Percentiles rank a stretch among this genome's conserved stretches.
Conservation (phyloP, 495 filamentous ascomycete genomes). For the Trichoderma parareesei region DNA sequence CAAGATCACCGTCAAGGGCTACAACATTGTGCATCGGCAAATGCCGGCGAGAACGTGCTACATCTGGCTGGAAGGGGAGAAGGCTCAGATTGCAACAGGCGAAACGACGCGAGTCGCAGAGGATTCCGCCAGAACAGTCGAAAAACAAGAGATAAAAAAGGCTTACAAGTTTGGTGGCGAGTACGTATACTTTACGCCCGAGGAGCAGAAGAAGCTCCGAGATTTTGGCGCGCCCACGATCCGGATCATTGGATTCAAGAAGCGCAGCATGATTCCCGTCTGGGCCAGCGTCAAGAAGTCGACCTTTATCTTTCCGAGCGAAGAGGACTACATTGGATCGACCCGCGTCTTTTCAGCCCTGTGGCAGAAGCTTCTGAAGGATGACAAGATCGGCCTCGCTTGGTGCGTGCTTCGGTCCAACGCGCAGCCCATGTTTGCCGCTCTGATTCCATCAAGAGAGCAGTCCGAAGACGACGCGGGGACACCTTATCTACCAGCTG, state of each 20-base stretch:
- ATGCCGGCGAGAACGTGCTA: constrained; percentile 70
- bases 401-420: constrained; percentile 87
- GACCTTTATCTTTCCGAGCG: constrained; percentile 89
- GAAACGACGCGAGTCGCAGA: constrained; percentile 65
- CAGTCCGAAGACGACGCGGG: constrained; percentile 51
- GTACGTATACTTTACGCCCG: constrained; percentile 72
- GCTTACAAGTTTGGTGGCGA: constrained; percentile 95
- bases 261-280: constrained; percentile 60
- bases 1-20: constrained; percentile 86
- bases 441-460: constrained; percentile 68
- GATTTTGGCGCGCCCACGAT: constrained; percentile 60
- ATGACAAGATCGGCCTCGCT: constrained; percentile 70
- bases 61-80: constrained; percentile 77
- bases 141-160: constrained; percentile 76
- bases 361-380: constrained; percentile 73
- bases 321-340: constrained; percentile 81
- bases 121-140: constrained; percentile 63
- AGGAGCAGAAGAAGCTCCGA: constrained; percentile 69
- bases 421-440: constrained; percentile 66
- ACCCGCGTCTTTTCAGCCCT: constrained; percentile 88
- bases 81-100: constrained; percentile 67
- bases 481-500: constrained; percentile 65
- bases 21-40: constrained; percentile 79
- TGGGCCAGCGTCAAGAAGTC: constrained; percentile 84
- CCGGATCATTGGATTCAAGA: constrained; percentile 92